phyloP scores from a whole-genome alignment of 192 early-diverging fungal genomes.

The Podila epicladia region DNA sequence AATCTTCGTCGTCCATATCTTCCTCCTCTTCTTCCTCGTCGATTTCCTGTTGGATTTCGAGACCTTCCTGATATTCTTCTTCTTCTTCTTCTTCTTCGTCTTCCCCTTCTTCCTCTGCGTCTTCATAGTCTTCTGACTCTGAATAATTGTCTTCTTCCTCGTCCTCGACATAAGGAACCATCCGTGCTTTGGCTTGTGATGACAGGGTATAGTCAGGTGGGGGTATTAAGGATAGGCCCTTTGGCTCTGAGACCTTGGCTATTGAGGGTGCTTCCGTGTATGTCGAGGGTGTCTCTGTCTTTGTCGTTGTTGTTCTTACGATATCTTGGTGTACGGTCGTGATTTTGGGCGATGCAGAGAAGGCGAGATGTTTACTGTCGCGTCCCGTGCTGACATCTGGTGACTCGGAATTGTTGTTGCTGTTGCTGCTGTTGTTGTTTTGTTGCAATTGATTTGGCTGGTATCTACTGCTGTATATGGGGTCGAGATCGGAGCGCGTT shows the following conservation, averaged over 20 bases:
- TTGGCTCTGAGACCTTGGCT: neutral
- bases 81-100: neutral
- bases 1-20: constrained; percentile 8
- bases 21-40: constrained; percentile 21
- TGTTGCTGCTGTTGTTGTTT: neutral
- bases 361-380: no score
- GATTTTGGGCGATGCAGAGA: neutral
- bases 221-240: neutral
- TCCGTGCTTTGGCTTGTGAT: constrained; percentile 7
- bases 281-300: neutral
- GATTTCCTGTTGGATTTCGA: neutral
- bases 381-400: neutral
- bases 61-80: neutral
- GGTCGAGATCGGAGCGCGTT: neutral
- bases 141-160: constrained; percentile 3
- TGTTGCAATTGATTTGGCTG: neutral
- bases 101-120: neutral
- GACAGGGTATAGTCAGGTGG: neutral
- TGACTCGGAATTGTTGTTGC: neutral
- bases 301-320: constrained; percentile 3
- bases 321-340: neutral
- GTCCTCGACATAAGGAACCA: constrained; percentile 22
- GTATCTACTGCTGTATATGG: neutral
- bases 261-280: neutral
- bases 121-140: neutral